These are phyloP conservation scores for Sarocladiaceae sp. DNA, from an alignment of 2,329 filamentous ascomycete genomes.

Conservation along the genomic window DNA sequence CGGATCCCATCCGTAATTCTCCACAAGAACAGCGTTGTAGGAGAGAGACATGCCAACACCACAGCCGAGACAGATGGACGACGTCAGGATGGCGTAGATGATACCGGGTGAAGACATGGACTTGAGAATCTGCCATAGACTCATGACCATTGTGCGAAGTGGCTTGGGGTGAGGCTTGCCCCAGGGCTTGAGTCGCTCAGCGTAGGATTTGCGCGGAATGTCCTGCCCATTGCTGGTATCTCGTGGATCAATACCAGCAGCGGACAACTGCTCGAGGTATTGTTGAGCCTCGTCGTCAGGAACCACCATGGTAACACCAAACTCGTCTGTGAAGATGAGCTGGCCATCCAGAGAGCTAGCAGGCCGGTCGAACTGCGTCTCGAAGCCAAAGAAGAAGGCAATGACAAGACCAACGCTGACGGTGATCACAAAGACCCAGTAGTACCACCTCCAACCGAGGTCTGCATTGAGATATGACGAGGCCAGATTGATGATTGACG, in stretches of 20 bases:
- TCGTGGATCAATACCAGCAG: background rate
- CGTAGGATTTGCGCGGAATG: background rate
- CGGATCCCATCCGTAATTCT: background rate
- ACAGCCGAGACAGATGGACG: too few species aligned
- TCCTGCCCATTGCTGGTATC: background rate
- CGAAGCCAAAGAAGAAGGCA: background rate
- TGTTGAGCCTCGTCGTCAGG: background rate
- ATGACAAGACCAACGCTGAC: background rate
- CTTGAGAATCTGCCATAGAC: background rate
- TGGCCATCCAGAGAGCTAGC: background rate
- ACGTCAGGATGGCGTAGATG: background rate
- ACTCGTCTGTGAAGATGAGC: background rate
- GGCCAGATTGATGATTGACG: background rate
- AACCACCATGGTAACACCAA: background rate
- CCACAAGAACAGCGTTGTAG: too few species aligned
- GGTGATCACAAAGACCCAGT: background rate
- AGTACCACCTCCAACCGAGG: background rate
- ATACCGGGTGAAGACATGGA: background rate
- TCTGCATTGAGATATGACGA: background rate
- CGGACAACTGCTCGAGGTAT: background rate
- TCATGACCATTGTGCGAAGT: background rate
- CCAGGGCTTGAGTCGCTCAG: background rate
- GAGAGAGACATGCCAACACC: too few species aligned
- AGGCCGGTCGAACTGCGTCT: background rate
- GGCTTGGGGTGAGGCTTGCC: background rate